phyloP scores from a whole-genome alignment of 192 early-diverging fungal genomes.

The Backusella tarrabulga region DNA sequence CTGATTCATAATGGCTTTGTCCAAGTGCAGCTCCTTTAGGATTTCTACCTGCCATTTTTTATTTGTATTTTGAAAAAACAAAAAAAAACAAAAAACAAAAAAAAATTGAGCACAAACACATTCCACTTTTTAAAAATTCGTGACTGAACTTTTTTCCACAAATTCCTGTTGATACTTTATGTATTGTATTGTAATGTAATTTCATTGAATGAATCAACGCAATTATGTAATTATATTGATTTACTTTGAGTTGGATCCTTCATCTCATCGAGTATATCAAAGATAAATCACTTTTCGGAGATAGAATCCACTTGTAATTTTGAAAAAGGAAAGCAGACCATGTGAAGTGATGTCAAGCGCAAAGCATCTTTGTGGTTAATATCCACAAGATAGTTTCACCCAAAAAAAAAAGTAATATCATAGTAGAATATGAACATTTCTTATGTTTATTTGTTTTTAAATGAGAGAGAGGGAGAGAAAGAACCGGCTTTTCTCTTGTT shows the following conservation, averaged over 20 bases:
- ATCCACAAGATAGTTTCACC: not conserved
- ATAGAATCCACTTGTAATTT: not conserved
- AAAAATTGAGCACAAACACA: not conserved
- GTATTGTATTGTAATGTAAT: no score
- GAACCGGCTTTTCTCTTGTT: not conserved
- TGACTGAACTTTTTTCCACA: not conserved
- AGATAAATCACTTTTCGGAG: not conserved
- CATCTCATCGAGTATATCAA: not conserved
- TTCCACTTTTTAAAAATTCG: not conserved
- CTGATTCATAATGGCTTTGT: slow-evolving; percentile 35
- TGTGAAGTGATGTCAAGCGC: not conserved
- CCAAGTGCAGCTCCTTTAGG: slow-evolving; percentile 30
- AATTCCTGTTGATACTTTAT: no score
- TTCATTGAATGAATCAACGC: not conserved
- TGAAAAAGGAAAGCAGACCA: not conserved
- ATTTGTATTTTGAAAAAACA: not conserved
- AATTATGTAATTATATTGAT: not conserved
- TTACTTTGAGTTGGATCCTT: not conserved
- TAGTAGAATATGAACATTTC: not conserved
- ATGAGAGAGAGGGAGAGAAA: not conserved
- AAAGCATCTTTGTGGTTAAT: not conserved
- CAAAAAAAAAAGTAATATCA: not conserved
- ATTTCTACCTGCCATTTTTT: slow-evolving; percentile 19
- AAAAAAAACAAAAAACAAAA: not conserved
- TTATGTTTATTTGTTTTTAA: not conserved